Percentiles rank a stretch among this genome's conserved stretches.
Conservation (phyloP, 2,329 filamentous ascomycete genomes). For the Diaporthe caulivora region DNA sequence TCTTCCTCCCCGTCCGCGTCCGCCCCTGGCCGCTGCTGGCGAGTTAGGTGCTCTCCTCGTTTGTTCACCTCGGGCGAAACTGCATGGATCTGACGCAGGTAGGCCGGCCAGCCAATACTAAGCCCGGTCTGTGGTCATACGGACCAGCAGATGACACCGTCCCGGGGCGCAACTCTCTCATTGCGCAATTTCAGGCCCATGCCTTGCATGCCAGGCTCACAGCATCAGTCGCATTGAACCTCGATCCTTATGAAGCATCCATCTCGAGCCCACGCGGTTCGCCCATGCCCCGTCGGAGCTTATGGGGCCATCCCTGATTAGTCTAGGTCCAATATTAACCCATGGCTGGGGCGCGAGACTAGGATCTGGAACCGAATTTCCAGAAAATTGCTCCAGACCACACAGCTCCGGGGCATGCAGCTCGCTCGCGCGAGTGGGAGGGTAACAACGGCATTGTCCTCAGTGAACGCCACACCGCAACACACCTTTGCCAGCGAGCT, state of each 20-base stretch:
- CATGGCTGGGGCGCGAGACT: constrained; percentile 34
- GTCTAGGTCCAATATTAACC: constrained; percentile 37
- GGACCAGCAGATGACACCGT: constrained; percentile 37
- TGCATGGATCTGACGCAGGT: constrained; percentile 38
- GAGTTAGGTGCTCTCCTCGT: constrained; percentile 33
- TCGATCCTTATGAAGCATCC: constrained; percentile 25
- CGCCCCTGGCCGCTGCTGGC: constrained; percentile 33
- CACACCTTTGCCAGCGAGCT: constrained; percentile 19
- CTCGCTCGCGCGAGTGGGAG: constrained; percentile 13
- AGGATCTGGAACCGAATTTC: constrained; percentile 38
- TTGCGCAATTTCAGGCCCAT: constrained; percentile 34
- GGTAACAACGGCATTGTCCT: constrained; percentile 30
- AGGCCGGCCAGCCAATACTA: constrained; percentile 35
- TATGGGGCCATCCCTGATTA: constrained; percentile 30
- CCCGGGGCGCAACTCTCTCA: constrained; percentile 10
- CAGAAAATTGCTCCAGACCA: constrained; percentile 34
- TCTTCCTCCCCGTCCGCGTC: constrained; percentile 19
- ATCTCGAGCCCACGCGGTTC: constrained; percentile 26
- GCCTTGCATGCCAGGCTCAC: constrained; percentile 25
- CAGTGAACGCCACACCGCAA: constrained; percentile 34
- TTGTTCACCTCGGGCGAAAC: constrained; percentile 33
- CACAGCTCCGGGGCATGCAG: constrained; percentile 26
- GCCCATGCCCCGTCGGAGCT: constrained; percentile 30
- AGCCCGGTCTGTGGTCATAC: constrained; percentile 37
- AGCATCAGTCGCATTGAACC: constrained; percentile 30